Conservation (phyloP, 495 filamentous ascomycete genomes). For the Ramalina intermedia region DNA sequence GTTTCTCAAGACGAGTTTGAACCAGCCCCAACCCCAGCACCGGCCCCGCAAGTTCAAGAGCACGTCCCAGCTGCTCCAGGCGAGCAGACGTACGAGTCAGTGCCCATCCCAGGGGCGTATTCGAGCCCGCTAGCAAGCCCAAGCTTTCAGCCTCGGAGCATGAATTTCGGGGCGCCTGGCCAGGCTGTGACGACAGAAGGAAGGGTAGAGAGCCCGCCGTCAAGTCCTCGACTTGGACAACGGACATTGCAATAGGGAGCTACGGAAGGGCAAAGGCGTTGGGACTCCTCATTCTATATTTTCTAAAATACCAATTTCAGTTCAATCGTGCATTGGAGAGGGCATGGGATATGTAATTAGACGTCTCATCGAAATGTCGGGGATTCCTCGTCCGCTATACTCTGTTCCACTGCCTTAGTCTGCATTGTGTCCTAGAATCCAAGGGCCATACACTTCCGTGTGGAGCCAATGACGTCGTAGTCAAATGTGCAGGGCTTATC, state of each 20-base stretch:
- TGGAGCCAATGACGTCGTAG: too few relatives aligned
- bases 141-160: slow-evolving; percentile 12
- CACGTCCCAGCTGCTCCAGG: slow-evolving; percentile 33
- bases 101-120: slow-evolving; percentile 39
- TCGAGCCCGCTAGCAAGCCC: slow-evolving; percentile 28
- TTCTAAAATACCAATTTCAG: slow-evolving; percentile 14
- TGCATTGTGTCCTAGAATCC: too few relatives aligned
- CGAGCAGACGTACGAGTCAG: slow-evolving; percentile 35
- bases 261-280: neutral
- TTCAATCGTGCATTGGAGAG: neutral
- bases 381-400: too few relatives aligned
- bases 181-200: slow-evolving; percentile 24
- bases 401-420: too few relatives aligned
- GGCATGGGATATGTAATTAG: neutral
- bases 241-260: slow-evolving; percentile 9
- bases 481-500: too few relatives aligned
- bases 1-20: slow-evolving; percentile 43
- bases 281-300: neutral
- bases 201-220: slow-evolving; percentile 24
- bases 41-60: slow-evolving; percentile 17
- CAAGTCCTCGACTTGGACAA: slow-evolving; percentile 20
- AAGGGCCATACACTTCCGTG: too few relatives aligned
- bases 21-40: neutral
- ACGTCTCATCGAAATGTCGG: neutral
- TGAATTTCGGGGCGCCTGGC: slow-evolving; percentile 15